Evolutionary conservation across 768 basidiomycete species (phyloP).

Genomic region (Trametes meyenii): DNA sequence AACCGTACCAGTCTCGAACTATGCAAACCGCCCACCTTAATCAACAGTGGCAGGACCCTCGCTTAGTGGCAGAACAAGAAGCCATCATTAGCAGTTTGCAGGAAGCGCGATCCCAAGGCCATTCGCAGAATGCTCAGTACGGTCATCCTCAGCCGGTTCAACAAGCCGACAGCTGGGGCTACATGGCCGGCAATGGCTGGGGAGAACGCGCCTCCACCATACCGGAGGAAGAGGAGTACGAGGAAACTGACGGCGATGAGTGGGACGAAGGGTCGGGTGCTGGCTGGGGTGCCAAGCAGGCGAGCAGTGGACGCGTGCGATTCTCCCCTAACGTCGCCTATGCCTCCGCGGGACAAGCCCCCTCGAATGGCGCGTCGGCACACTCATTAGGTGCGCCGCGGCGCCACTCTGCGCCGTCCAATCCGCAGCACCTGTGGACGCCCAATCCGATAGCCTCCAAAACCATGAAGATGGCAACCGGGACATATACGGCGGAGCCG

Average conservation of each 20-base stretch:
- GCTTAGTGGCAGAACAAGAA: constrained; percentile 13
- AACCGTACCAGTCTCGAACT: background rate
- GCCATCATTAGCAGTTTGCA: constrained; percentile 19
- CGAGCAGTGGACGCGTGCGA: constrained; percentile 20
- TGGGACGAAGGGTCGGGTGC: constrained; percentile 16
- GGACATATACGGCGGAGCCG: background rate
- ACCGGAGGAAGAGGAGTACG: constrained; percentile 24
- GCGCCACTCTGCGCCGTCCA: constrained; percentile 8
- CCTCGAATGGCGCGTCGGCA: background rate
- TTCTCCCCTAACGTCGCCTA: constrained; percentile 23
- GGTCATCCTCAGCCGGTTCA: constrained; percentile 23
- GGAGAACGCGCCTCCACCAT: constrained; percentile 21
- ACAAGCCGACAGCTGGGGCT: constrained; percentile 30
- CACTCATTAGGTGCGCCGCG: background rate
- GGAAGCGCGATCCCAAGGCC: background rate
- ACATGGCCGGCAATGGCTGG: constrained; percentile 18
- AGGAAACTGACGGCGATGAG: constrained; percentile 20
- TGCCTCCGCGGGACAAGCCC: constrained; percentile 11
- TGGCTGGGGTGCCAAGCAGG: constrained; percentile 13
- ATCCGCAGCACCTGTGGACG: constrained; percentile 17
- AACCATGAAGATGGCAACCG: constrained; percentile 33
- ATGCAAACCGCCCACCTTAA: constrained; percentile 8
- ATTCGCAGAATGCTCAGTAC: constrained; percentile 5
- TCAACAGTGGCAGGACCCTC: constrained; percentile 16
- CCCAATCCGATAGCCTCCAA: constrained; percentile 24